Evolutionary conservation across 2,329 filamentous ascomycete species (phyloP), one percentile per base, ranked within the genome.

Genomic region (Parastagonospora avenae): DNA sequence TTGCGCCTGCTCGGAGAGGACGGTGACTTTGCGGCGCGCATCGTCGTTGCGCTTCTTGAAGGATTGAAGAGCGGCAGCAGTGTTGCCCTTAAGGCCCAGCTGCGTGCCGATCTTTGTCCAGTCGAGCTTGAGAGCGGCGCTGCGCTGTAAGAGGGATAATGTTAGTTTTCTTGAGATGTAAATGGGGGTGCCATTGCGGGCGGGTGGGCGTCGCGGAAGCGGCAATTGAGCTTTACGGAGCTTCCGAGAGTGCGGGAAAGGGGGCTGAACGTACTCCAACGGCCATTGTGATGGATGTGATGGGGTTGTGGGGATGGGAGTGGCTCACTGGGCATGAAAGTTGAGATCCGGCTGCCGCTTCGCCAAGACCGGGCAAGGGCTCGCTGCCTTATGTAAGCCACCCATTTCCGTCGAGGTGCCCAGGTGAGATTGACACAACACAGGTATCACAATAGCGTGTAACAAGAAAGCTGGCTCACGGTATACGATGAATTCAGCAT

Each of bases 21-120:
- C 71, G 78, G 89, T 86, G 57, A 99, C 84, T 81, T 93, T 93
- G 82, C 94, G 93, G 80, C 93, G 92, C 75, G 91, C 93, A 77
- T 97, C 92, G 76, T 99, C 94, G 84, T 97, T 97, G 82, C 94
- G 92, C 87, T 96, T 94, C 87, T 99, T 99, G 89, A 99, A 99
- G 64, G 91, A 85, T 77, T 93, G 89, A 57, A 99, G 91, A 57
- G 93, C 89, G 71, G 88, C 81, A 67, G 91, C 92, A 67, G 94
- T 99, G 82, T 92, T 90, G 77, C 94, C 94, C 78, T 91, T 91
- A 78, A 99, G 91, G 77, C 93, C 93, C 72, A 99, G 92, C 74
- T 93, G 95, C 80, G 85, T 86, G 80, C 89, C 89, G 74, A 99
- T 86, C 82, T 95, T 94, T 81, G 86, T 86, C 94, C 94, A 99